Base-by-base conservation (phyloP, 179 eudicot species). In the Nepenthes alata region DNA sequence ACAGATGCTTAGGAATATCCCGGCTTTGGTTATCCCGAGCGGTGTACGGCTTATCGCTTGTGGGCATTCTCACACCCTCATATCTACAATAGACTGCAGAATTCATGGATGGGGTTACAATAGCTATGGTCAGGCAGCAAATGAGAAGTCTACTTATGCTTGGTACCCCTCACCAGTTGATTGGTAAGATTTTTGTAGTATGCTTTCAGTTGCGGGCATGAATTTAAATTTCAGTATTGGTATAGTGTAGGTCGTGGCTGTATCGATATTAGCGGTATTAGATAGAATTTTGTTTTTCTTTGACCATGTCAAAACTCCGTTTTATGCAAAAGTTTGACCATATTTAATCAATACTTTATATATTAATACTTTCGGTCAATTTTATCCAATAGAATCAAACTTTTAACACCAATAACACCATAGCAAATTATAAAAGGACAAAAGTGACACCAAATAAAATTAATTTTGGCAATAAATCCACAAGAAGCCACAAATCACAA, bases 161-260 rank as follows among this genome's bases (percentile, higher is more conserved):
- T 94, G 97, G 99, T 91, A 87, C 76, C 99, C 99, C n/a, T 91
- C 99, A 2, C 99, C 99, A 10, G 85, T 94, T 77, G 99, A 94
- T 73, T 94, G 97, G 99, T 94, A 85, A 57, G 86, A 65, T 37
- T 37, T 35, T 52, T 41, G 34, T 54, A 12, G 55, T 6, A 6
- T 47, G 50, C 50, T 8, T 47, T 47, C 50, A 47, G 11, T 14
- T 54, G 25, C 1, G 25, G 25, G 25, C 25, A 25, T 25, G 25
- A 25, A 25, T 25, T 25, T 25, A 25, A 25, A 25, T 25, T 25
- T 25, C 25, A 25, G 25, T 25, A 25, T 25, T 25, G 25, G 25
- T 25, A 25, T 25, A 25, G 25, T 25, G 25, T 25, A 25, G 25
- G 25, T 25, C 25, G 25, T 1, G 1, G 25, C 25, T 25, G 25